Base-by-base conservation (phyloP, 352 stramenopile species). In the Pythium aristosporum region DNA sequence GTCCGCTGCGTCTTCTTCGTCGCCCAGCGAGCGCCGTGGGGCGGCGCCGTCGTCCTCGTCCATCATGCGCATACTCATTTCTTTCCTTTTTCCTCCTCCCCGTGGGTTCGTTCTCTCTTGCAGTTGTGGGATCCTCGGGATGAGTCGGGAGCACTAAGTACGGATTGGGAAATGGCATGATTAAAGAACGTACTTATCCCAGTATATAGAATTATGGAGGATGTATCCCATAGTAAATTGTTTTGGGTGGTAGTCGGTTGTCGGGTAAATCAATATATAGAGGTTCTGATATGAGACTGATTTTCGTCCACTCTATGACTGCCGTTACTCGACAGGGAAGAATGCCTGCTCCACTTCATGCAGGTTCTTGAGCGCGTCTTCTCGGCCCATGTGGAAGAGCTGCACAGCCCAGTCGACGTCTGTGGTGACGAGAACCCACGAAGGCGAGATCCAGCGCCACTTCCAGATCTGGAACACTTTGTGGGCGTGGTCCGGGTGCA, bases 381-480 rank as follows among this genome's bases (percentile, higher is more conserved):
- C 72, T 57, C 83, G 83, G 16, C 83, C 83, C 83, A 89, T 91
- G 57, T 86, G 72, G 59, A 92, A 92, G 43, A 91, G 63, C 53
- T 89, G 67, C 43, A 80, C 73, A 4, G 83, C 85, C 85, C 85
- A 91, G 61, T 88, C 82, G 5, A 79, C 75, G 62, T 85, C 82
- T 2, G 82, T 94, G 20, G 79, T 91, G 53, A 94, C 78, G 28
- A 92, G 75, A 16, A 94, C 39, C 82, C 82, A 94, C 41, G 83
- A 80, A 15, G 85, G 85, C 39, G 69, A 74, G 70, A 94, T 80
- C 77, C 82, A 88, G 53, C 85, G 81, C 85, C 85, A 92, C 52
- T 91, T 88, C 76, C 81, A 87, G 73, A 94, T 88, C 68, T 94
- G 82, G 55, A 94, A 87, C 57, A 92, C 81, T 59, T 90, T 88